These are phyloP conservation scores for Chalciporus chontae DNA, from an alignment of 768 basidiomycete genomes.

Conservation along the genomic window DNA sequence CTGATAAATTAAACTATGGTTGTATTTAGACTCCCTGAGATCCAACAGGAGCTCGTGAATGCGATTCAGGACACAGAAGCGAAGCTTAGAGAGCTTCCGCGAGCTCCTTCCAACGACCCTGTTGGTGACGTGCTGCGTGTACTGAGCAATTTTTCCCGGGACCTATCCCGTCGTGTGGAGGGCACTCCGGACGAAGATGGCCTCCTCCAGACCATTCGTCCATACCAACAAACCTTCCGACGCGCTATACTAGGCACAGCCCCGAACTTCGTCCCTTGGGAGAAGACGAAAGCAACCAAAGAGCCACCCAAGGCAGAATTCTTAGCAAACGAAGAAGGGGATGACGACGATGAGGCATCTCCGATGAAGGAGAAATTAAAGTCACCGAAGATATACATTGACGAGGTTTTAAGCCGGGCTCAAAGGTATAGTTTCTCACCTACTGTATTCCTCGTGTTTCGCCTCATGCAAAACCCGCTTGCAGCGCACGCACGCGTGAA, in stretches of 20 bases:
- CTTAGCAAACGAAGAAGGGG: constrained; percentile 39
- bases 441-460: too few relatives aligned
- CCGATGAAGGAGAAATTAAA: not conserved
- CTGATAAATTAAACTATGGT: not conserved
- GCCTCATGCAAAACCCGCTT: not conserved
- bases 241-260: constrained; percentile 47
- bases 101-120: constrained; percentile 52
- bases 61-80: constrained; percentile 40
- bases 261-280: constrained; percentile 56
- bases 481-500: constrained; percentile 67
- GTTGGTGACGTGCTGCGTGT: constrained; percentile 51
- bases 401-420: constrained; percentile 49
- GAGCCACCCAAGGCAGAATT: constrained; percentile 22
- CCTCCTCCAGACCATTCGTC: constrained; percentile 53
- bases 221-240: constrained; percentile 46
- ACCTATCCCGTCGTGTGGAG: constrained; percentile 44
- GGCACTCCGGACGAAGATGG: constrained; percentile 53
- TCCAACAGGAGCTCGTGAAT: constrained; percentile 53
- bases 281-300: constrained; percentile 6
- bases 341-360: constrained; percentile 4
- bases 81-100: constrained; percentile 37
- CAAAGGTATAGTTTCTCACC: constrained; percentile 39
- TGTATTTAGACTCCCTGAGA: constrained; percentile 51
- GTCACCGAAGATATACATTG: constrained; percentile 38
- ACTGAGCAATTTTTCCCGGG: constrained; percentile 44